Evolutionary conservation across 2,329 filamentous ascomycete species (phyloP), one percentile per base, ranked within the genome.

Genomic region (Trichoderma sp.): DNA sequence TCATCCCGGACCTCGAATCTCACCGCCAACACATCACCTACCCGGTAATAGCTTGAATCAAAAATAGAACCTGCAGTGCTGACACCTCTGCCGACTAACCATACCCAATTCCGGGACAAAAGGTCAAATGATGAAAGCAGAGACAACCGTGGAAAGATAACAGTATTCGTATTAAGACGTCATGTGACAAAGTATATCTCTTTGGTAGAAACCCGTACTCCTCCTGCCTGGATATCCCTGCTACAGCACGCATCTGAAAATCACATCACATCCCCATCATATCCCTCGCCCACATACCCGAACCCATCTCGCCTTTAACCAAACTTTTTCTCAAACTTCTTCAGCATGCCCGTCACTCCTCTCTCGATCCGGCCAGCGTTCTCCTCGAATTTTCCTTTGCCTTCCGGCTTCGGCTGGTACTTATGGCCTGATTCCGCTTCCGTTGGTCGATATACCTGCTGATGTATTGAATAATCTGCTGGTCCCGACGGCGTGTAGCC

Each of bases 311-410:
- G 17, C 17, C 56, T 60, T 77, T 73, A 88, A 0, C 83, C 84
- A 79, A 90, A 89, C 76, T 88, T 91, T 87, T 92, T 92, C 81
- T 93, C 91, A 78, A 93, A 84, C 80, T 89, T 92, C 84, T 90
- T 92, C 71, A 93, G 78, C 82, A 93, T 89, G 7, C 89, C 87
- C 32, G 87, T 86, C 5, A 93, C 86, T 1, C 90, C 89, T 76
- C 88, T 88, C 80, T 93, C 91, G 37, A 93, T 73, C 72, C 86
- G 84, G 32, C 87, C 88, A 0, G 90, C 87, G 69, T 87, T 85
- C 76, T 89, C 86, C 73, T 91, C 90, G 34, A 92, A 77, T 75
- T 84, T 86, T 7, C 79, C 85, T 69, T 79, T 77, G 4, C 77
- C 74, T 67, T 86, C 84, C 65, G 78, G 77, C 74, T 83, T 84